Evolutionary conservation across 2,329 filamentous ascomycete species (phyloP).

Genomic region (Whalleya microplaca): DNA sequence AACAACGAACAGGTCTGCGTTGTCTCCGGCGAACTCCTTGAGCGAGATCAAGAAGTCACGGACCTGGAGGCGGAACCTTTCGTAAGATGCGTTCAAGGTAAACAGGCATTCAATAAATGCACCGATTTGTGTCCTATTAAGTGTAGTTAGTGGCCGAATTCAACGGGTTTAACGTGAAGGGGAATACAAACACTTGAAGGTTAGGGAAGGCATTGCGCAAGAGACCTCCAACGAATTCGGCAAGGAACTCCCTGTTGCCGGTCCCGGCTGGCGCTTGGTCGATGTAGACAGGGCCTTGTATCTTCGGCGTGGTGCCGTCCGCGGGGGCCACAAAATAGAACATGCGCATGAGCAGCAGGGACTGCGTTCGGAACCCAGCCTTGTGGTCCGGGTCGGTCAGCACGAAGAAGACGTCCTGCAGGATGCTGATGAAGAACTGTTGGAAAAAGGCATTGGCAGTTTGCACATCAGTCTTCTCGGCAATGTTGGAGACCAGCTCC

Average conservation of each 20-base stretch:
- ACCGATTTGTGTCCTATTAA: conserved; percentile 77
- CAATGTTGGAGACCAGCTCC: conserved; percentile 96
- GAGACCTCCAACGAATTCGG: conserved; percentile 82
- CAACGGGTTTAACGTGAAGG: background rate
- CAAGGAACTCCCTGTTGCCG: conserved; percentile 87
- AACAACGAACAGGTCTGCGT: conserved; percentile 88
- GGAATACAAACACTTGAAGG: conserved; percentile 74
- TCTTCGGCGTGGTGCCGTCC: conserved; percentile 74
- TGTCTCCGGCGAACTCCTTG: conserved; percentile 96
- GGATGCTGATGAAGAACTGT: conserved; percentile 92
- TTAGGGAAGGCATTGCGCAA: conserved; percentile 92
- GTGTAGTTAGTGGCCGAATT: conserved; percentile 40
- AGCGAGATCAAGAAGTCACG: conserved; percentile 97
- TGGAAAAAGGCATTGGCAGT: conserved; percentile 97
- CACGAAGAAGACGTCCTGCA: conserved; percentile 98
- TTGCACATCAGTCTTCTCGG: conserved; percentile 81
- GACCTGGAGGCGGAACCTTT: conserved; percentile 93
- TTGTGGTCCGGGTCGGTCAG: conserved; percentile 98
- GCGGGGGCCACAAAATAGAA: conserved; percentile 90
- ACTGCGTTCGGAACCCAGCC: conserved; percentile 98
- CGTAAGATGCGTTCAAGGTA: conserved; percentile 82
- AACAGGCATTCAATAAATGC: conserved; percentile 91
- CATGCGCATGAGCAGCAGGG: conserved; percentile 89
- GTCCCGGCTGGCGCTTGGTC: conserved; percentile 85
- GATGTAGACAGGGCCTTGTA: conserved; percentile 88